Evolutionary conservation across 2,329 filamentous ascomycete genomes (phyloP).

Genomic region (Calonectria pseudoturangicola): DNA sequence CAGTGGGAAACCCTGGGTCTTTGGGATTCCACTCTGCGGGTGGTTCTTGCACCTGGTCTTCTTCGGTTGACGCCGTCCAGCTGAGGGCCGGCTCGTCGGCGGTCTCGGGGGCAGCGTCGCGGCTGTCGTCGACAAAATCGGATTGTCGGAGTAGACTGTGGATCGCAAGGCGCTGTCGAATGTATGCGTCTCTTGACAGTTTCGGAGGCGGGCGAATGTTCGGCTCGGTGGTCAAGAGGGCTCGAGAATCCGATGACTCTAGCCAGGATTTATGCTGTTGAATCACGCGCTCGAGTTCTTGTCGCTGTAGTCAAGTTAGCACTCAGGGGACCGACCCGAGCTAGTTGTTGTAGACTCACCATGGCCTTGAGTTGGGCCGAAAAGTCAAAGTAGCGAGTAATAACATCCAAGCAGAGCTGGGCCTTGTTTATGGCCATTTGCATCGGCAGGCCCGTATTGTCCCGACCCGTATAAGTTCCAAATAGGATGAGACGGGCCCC

Average conservation of each 20-base stretch:
- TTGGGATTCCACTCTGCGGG: slow-evolving; percentile 38
- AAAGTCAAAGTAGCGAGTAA: slow-evolving; percentile 54
- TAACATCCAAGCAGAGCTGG: slow-evolving; percentile 51
- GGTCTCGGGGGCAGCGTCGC: slow-evolving; percentile 55
- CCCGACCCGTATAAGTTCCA: slow-evolving; percentile 50
- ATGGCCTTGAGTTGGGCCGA: slow-evolving; percentile 54
- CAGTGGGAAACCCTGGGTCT: slow-evolving; percentile 38
- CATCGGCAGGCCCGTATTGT: slow-evolving; percentile 53
- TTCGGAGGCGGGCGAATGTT: slow-evolving; percentile 39
- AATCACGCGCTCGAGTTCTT: slow-evolving; percentile 53
- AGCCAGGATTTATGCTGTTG: slow-evolving; percentile 52
- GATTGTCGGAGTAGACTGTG: slow-evolving; percentile 63
- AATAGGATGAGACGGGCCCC: slow-evolving; percentile 63
- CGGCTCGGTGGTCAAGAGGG: slow-evolving; percentile 41
- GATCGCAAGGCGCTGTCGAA: slow-evolving; percentile 59
- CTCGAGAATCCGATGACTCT: slow-evolving; percentile 49
- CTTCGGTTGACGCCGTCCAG: slow-evolving; percentile 51
- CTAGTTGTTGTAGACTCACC: slow-evolving; percentile 37
- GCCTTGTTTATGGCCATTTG: slow-evolving; percentile 54
- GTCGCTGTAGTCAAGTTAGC: slow-evolving; percentile 38
- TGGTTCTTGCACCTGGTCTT: slow-evolving; percentile 43
- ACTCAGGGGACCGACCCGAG: too few relatives aligned
- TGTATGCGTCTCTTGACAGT: slow-evolving; percentile 50
- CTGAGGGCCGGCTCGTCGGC: slow-evolving; percentile 45
- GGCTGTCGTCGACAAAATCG: slow-evolving; percentile 63